phyloP scores from a whole-genome alignment of 495 filamentous ascomycete species.

The Penicillium chermesinum region DNA sequence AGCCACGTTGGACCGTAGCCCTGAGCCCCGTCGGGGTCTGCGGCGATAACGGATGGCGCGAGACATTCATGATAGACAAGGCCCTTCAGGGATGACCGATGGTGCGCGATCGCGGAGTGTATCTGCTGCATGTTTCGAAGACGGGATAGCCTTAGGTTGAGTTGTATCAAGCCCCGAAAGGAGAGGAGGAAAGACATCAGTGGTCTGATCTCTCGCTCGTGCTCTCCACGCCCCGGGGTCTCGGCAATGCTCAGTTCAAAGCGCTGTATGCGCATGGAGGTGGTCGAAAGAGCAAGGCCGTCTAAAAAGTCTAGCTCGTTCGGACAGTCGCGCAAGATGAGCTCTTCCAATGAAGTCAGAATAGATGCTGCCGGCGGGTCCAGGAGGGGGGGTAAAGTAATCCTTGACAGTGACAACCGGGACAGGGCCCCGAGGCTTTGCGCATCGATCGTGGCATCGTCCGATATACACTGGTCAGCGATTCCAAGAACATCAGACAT shows the following conservation, averaged over 20 bases:
- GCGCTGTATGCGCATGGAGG: background rate
- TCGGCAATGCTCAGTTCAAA: background rate
- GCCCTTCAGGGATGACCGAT: conserved; percentile 5
- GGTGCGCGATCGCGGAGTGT: conserved; percentile 1
- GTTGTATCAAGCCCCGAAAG: conserved; percentile 1
- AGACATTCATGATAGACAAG: conserved; percentile 8
- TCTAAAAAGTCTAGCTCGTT: background rate
- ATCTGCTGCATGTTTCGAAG: conserved; percentile 1
- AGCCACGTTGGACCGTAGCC: conserved; percentile 3
- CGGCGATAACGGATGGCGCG: conserved; percentile 5
- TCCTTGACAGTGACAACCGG: background rate
- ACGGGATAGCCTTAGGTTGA: conserved; percentile 6
- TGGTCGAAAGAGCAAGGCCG: background rate
- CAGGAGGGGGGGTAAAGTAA: background rate
- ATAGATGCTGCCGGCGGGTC: background rate
- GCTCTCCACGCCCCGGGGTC: background rate
- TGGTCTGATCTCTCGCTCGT: background rate
- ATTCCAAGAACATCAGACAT: background rate
- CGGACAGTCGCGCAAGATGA: background rate
- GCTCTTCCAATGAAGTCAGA: background rate
- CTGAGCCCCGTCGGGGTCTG: conserved; percentile 2
- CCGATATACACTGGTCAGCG: background rate
- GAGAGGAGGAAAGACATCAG: conserved; percentile 3
- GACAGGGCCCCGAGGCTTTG: background rate
- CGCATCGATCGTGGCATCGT: background rate